A percentile compares a stretch with the other conserved stretches of the same genome.
Conservation (phyloP, 129 eudicot species). For the Chrysanthemum lavandulifolium region DNA sequence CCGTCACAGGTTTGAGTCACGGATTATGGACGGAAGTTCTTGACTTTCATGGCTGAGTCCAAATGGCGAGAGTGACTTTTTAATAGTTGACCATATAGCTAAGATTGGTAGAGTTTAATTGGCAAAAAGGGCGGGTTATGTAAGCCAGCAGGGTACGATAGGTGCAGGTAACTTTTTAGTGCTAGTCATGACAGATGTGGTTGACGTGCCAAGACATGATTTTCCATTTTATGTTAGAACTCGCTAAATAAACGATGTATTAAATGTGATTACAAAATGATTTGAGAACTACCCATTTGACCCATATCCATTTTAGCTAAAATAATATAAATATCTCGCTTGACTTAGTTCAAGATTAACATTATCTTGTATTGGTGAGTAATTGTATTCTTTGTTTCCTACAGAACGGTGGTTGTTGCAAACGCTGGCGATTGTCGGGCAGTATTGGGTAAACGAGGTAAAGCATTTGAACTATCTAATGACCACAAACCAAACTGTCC, state of each 20-base stretch:
- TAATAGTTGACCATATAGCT: not conserved
- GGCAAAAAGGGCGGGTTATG: not conserved
- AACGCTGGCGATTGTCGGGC: constrained; percentile 99
- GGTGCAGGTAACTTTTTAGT: not conserved
- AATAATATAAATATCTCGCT: not conserved
- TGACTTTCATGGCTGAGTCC: not conserved
- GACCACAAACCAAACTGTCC: constrained; percentile 81
- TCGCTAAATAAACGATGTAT: not conserved
- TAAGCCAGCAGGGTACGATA: not conserved
- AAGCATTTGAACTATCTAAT: constrained; percentile 74
- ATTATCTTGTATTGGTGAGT: constrained; percentile 3
- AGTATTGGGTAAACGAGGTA: constrained; percentile 75
- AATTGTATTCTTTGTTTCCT: not conserved
- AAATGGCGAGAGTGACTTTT: not conserved
- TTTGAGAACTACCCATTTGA: not conserved
- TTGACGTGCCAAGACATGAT: not conserved
- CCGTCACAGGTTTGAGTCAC: constrained; percentile 24
- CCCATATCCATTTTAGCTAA: not conserved
- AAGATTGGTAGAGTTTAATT: not conserved
- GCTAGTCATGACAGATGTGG: not conserved
- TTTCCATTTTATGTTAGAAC: not conserved
- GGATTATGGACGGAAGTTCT: constrained; percentile 8
- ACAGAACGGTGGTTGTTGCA: constrained; percentile 65
- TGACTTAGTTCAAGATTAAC: not conserved
- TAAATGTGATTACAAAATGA: not conserved